Evolutionary conservation across 208 protist species (phyloP), one percentile per base, ranked within the genome.

Genomic region (Trypanosomatidae sp.): DNA sequence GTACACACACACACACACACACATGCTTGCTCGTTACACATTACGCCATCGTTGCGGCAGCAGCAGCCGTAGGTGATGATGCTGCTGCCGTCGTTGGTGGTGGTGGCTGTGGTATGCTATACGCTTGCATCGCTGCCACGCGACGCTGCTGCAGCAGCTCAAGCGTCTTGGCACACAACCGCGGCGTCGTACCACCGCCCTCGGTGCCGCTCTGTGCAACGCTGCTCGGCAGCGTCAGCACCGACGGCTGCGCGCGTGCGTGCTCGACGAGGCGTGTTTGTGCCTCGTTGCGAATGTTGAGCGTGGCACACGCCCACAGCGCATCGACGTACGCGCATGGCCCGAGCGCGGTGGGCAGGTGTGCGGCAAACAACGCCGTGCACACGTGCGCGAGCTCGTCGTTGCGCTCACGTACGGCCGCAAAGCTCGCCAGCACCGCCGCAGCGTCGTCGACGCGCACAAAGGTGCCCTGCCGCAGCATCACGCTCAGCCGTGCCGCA

Each of bases 231-330:
- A 76, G 33, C 8, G 28, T 4, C 21, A 69, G 32, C 33, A 80
- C 53, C 15, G 51, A 30, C 18, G 63, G 63, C 0, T 66, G 57
- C n/a, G 28, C 50, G 16, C 51, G 67, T 18, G 56, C 48, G 35
- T 53, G 43, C 23, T 72, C 70, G 28, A 93, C 42, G 37, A 90
- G 61, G 43, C 64, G 62, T 21, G 61, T 72, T 43, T 88, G 76
- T 13, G 85, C 61, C 42, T 93, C 80, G 55, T 77, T 93, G 35
- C 76, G 76, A 13, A 87, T 63, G 46, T 84, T 88, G 15, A 93
- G 62, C 28, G 64, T 65, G 23, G 48, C 59, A 38, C 67, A 89
- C 0, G 79, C 77, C 80, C 80, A 93, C 18, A 93, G 50, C 3
- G 67, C 63, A 49, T 88, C 64, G 16, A 87, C 61, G 28, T 70